These are phyloP conservation scores for Colletotrichum scovillei DNA, from an alignment of 2,329 filamentous ascomycete genomes.

Conservation along the genomic window DNA sequence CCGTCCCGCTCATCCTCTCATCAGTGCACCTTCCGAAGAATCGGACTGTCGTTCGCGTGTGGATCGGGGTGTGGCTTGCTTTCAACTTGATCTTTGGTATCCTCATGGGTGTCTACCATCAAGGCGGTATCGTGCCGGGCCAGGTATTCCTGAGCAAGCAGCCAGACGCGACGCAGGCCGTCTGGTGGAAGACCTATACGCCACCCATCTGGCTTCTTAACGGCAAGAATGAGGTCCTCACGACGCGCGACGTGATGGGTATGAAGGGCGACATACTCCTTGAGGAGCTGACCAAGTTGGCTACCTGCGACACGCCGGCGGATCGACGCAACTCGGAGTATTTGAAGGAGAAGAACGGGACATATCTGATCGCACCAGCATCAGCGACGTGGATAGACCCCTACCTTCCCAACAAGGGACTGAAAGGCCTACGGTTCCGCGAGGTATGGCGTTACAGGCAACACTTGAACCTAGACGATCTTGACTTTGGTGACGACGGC, in stretches of 20 bases:
- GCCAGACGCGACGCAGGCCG: slow-evolving; percentile 73
- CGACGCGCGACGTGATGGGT: slow-evolving; percentile 80
- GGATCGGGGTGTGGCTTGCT: slow-evolving; percentile 72
- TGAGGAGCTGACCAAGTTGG: slow-evolving; percentile 65
- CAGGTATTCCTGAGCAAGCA: slow-evolving; percentile 81
- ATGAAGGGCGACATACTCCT: slow-evolving; percentile 71
- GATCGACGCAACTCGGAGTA: slow-evolving; percentile 67
- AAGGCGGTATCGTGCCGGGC: slow-evolving; percentile 80
- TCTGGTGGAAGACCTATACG: slow-evolving; percentile 91
- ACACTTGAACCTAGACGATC: slow-evolving; percentile 83
- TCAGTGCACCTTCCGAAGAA: slow-evolving; percentile 75
- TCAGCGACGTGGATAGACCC: slow-evolving; percentile 78
- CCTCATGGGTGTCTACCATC: slow-evolving; percentile 85
- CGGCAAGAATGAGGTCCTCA: slow-evolving; percentile 78
- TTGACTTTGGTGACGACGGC: slow-evolving; percentile 83
- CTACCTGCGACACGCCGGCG: slow-evolving; percentile 72
- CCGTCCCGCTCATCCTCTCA: slow-evolving; percentile 80
- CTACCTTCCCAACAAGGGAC: slow-evolving; percentile 68
- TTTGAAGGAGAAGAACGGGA: slow-evolving; percentile 70
- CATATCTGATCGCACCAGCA: slow-evolving; percentile 78
- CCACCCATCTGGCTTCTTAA: slow-evolving; percentile 85
- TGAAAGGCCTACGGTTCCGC: slow-evolving; percentile 71
- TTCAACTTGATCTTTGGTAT: slow-evolving; percentile 77
- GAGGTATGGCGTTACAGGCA: slow-evolving; percentile 76
- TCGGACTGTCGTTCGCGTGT: slow-evolving; percentile 59